Evolutionary conservation across 257 asterid species (phyloP).

Genomic region (Mentha longifolia): DNA sequence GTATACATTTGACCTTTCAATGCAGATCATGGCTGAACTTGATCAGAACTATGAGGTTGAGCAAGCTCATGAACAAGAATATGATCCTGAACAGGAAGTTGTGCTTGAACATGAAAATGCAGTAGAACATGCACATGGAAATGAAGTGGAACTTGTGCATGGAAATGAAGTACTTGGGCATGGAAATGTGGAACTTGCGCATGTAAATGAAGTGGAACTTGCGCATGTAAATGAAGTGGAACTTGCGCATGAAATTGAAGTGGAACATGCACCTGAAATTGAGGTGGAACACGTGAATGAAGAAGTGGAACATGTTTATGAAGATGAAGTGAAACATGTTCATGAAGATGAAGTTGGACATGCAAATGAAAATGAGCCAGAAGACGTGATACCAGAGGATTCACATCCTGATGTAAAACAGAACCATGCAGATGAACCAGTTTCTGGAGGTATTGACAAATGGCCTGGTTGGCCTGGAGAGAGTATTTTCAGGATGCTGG

Average conservation of each 20-base stretch:
- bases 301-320: conserved; percentile 9
- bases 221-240: conserved; percentile 29
- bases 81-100: conserved; percentile 30
- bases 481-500: conserved; percentile 86
- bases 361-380: conserved; percentile 26
- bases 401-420: conserved; percentile 51
- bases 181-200: conserved; percentile 23
- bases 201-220: conserved; percentile 15
- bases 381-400: conserved; percentile 41
- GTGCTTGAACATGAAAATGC: conserved; percentile 29
- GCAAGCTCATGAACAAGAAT: conserved; percentile 37
- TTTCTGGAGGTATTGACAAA: conserved; percentile 59
- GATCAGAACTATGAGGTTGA: conserved; percentile 45
- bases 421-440: conserved; percentile 50
- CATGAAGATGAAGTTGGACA: conserved; percentile 30
- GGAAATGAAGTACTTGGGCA: conserved; percentile 38
- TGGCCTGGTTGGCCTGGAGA: conserved; percentile 99
- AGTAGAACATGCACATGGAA: conserved; percentile 28
- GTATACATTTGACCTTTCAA: neutral
- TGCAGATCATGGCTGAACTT: conserved; percentile 61
- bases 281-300: conserved; percentile 30
- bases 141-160: conserved; percentile 40
- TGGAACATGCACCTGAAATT: conserved; percentile 23
- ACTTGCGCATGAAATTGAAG: conserved; percentile 25
- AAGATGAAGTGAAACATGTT: conserved; percentile 4